Base-by-base conservation (phyloP, 148 eudicot genomes). In the Euryodendron excelsum region DNA sequence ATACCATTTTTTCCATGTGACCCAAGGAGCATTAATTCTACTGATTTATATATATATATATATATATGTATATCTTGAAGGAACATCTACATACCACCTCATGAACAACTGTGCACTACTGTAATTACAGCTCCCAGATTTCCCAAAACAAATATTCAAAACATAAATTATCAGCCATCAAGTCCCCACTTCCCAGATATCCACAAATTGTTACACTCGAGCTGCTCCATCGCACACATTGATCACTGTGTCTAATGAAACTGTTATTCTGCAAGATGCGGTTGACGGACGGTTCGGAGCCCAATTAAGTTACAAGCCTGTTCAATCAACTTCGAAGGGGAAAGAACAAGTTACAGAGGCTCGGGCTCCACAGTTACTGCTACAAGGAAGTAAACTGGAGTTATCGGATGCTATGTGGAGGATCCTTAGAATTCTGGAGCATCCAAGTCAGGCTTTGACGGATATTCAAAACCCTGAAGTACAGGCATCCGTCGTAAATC, bases 381-480 rank as follows among this genome's bases (percentile, higher is more conserved):
- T 60, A 44, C 15, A 21, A 47, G 7, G 61, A 27, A 78, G 41
- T 68, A 27, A 44, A 30, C 58, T 13, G 2, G 8, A 45, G 11
- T 34, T 48, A 48, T 64, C n/a, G 21, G 56, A 69, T 33, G 30
- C 28, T 20, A 61, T 30, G 50, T 23, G 14, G 3, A 76, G 17
- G 45, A n/a, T 28, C 25, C 39, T 72, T 73, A 87, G 36, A 90
- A 84, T 66, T 89, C 91, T 81, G 91, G 96, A 18, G 88, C 74
- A 34, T 90, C 98, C 10, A 85, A 80, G 23, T 91, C 97, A 1
- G 99, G 94, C 71, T 91, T 95, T 50, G 96, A 90, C 39, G 99
- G 99, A 70, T 95, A 93, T 56, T 95, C 93, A 39, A 95, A 87
- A 71, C 98, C 98, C 78, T 94, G 95, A 77, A 94, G 98, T 47